A percentile compares a stretch with the other conserved stretches of the same genome.
These are phyloP conservation scores for Curvularia eragrostidis DNA, from an alignment of 2,329 filamentous ascomycete species.

Conservation along the genomic window DNA sequence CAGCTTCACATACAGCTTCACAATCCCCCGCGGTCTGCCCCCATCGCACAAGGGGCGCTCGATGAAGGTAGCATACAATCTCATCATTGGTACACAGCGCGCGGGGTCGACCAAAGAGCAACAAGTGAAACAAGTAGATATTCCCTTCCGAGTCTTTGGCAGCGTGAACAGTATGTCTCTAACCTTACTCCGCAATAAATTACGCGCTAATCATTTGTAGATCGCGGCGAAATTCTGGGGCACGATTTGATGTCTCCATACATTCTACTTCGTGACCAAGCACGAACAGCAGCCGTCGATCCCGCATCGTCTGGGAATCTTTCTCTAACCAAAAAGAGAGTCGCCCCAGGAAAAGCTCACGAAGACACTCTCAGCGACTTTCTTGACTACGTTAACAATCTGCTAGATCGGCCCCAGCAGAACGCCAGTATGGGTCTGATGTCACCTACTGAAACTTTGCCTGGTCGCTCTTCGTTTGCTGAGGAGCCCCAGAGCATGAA, in stretches of 20 bases:
- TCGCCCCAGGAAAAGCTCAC: constrained; percentile 44
- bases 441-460: constrained; percentile 70
- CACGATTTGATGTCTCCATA: constrained; percentile 96
- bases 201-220: constrained; percentile 45
- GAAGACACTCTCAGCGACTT: constrained; percentile 52
- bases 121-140: constrained; percentile 84
- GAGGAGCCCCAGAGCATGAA: constrained; percentile 70
- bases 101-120: constrained; percentile 78
- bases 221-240: constrained; percentile 82
- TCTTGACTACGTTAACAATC: constrained; percentile 56
- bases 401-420: constrained; percentile 46
- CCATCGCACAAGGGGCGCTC: constrained; percentile 89
- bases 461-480: constrained; percentile 58
- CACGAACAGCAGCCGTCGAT: constrained; percentile 58
- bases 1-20: constrained; percentile 86
- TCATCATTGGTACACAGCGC: constrained; percentile 90
- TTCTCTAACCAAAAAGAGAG: constrained; percentile 28
- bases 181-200: background rate
- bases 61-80: constrained; percentile 90
- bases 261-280: constrained; percentile 84
- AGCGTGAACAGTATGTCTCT: constrained; percentile 74
- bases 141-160: constrained; percentile 91
- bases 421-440: constrained; percentile 63
- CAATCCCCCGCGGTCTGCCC: constrained; percentile 84
- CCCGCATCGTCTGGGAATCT: constrained; percentile 13